Base-by-base conservation (phyloP, 306 rosid species). In the Lathyrus aphaca region DNA sequence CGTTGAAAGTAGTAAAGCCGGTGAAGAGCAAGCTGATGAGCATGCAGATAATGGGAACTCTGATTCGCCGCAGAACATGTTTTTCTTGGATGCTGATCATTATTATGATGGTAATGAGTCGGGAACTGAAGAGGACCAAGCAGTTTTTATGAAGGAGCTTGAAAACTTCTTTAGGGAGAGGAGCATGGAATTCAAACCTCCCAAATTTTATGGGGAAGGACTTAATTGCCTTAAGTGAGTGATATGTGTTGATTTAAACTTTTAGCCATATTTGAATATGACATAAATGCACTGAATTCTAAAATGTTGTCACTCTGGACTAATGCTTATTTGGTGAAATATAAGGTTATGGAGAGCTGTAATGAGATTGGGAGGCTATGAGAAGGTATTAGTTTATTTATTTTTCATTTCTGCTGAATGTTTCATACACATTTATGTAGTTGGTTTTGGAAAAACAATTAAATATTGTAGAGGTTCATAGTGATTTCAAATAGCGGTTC, bases 361-460 rank as follows among this genome's bases (percentile, higher is more conserved):
- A 74, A 89, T 80, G 3, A 87, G 90, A 83, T 82, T 95, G 89
- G 99, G 99, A 66, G 99, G 99, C 85, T 95, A 95, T 87, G 97
- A 91, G 69, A 95, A 91, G 99, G 99, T 95, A 81, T 78, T 74
- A 13, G 1, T 40, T 15, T 53, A 19, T 16, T 50, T 25, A 30
- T 21, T 8, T 5, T 21, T 25, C 50, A 43, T 57, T 13, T 39
- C 10, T 50, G 65, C 39, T 69, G 51, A 61, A 65, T 50, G 40
- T 15, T 30, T 40, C 17, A 49, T 27, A 10, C 19, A 37, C 44
- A 16, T 78, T 75, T 65, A 53, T 51, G 66, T 53, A 25, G 37
- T 9, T 3, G 13, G 25, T 67, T 64, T 66, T 63, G 40, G 29
- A 44, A 44, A 73, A 32, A 60, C 71, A 50, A 50, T n/a, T 73